Evolutionary conservation across 768 basidiomycete species (phyloP), one percentile per base, ranked within the genome.

Genomic region (Galerina marginata): DNA sequence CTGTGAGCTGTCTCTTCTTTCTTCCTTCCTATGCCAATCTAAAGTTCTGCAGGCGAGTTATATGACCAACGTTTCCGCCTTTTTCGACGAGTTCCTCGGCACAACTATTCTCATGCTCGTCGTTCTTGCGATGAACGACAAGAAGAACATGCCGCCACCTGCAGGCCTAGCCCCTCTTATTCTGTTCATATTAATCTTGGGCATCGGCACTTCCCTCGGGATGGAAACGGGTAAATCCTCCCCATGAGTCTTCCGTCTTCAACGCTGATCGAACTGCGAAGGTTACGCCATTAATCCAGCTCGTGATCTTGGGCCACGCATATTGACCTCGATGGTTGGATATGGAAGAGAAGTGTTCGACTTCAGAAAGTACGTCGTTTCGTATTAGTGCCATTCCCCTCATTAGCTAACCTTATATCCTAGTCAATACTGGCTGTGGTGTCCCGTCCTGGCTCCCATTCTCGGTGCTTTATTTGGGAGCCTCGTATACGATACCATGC

Each of bases 371-470:
- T 81, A 57, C 33, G 77, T 69, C 15, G 16, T 26, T 38, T 40
- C 23, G 56, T 25, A 20, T 42, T 46, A 36, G 6, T 20, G 1
- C 53, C 40, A 25, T 55, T 43, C 42, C 9, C 33, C 9, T 55
- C 67, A 36, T 23, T 40, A 15, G 37, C 75, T 67, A 56, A 60
- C 46, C 9, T 36, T 45, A 23, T 52, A 6, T 58, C n/a, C 67
- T 52, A 71, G 79, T 65, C 88, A 91, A 59, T 91, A 90, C 67
- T 91, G 89, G 89, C 61, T 91, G 38, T 91, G 90, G 89, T 84
- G 84, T 64, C 84, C 87, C 2, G 66, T 88, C 15, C 71, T 88
- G 40, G 87, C 75, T 1, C 83, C 88, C 7, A 82, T 90, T 67
- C 62, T 83, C 37, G 89, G 90, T 26, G 87, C 80, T 49, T 79